These are phyloP conservation scores for Abrus pulchellus DNA, from an alignment of 306 rosid species.

Conservation along the genomic window DNA sequence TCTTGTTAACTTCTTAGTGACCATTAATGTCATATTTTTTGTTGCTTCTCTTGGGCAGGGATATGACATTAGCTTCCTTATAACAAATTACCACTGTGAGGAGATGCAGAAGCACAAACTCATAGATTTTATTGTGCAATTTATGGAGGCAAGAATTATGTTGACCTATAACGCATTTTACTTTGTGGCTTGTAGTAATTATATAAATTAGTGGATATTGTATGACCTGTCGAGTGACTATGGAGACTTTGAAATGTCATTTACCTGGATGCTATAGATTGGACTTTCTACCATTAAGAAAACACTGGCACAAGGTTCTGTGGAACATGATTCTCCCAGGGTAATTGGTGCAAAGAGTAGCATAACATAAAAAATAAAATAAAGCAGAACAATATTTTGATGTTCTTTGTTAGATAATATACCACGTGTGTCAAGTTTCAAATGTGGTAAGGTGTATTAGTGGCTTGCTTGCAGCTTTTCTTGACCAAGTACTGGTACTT, in stretches of 20 bases:
- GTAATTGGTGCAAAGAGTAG: conserved; percentile 13
- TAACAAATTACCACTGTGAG: conserved; percentile 95
- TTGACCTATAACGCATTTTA: conserved; percentile 39
- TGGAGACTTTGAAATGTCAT: conserved; percentile 9
- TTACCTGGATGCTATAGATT: conserved; percentile 26
- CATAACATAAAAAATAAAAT: conserved; percentile 26
- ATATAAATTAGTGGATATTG: conserved; percentile 16
- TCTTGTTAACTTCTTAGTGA: conserved; percentile 6
- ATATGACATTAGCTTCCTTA: conserved; percentile 95
- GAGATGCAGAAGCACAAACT: conserved; percentile 97
- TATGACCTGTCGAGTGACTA: background rate
- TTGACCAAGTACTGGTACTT: background rate
- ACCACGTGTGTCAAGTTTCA: background rate
- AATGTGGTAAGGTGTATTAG: background rate
- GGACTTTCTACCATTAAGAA: conserved; percentile 6
- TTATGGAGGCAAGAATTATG: conserved; percentile 89
- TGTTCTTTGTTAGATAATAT: conserved; percentile 23
- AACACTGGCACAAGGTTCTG: conserved; percentile 27
- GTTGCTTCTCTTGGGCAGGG: conserved; percentile 72
- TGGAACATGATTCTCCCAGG: conserved; percentile 10
- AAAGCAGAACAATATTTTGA: conserved; percentile 6
- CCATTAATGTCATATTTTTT: conserved; percentile 29
- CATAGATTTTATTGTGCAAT: conserved; percentile 95
- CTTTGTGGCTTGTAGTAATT: background rate
- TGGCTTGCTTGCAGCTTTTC: conserved; percentile 12